Conservation (phyloP, 1,284 basidiomycete genomes). For the Xerocomus nothofagi region DNA sequence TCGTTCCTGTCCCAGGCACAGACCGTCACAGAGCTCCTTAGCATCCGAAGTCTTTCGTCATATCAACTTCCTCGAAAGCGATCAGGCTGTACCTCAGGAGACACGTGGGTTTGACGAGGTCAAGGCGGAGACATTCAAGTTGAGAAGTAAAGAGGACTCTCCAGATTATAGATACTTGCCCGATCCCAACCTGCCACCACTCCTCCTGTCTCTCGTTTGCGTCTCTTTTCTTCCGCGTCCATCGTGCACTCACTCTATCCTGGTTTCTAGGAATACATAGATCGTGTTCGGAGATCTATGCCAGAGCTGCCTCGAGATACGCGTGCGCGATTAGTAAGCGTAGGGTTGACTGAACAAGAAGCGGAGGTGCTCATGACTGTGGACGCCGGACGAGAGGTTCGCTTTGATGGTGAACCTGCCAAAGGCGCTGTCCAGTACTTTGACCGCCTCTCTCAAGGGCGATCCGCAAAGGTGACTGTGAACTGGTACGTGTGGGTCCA, state of each 20-base stretch:
- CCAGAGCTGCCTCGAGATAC: constrained; percentile 80
- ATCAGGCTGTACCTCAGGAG: constrained; percentile 68
- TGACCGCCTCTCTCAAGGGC: constrained; percentile 57
- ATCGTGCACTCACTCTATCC: background rate
- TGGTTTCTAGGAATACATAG: constrained; percentile 56
- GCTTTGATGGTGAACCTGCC: constrained; percentile 57
- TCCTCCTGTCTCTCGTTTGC: constrained; percentile 63
- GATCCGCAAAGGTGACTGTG: constrained; percentile 69
- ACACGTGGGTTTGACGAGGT: constrained; percentile 91
- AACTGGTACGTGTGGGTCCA: constrained; percentile 69
- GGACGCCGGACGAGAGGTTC: constrained; percentile 62
- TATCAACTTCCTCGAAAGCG: constrained; percentile 55
- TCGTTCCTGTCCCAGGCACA: background rate
- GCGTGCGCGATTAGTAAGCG: constrained; percentile 53
- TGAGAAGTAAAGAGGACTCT: constrained; percentile 91
- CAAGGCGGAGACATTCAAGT: constrained; percentile 74
- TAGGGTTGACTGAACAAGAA: constrained; percentile 63
- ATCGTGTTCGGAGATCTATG: constrained; percentile 53
- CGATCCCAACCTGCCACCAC: constrained; percentile 87
- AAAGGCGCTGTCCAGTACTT: constrained; percentile 70
- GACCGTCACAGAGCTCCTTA: constrained; percentile 21
- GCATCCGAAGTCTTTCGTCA: constrained; percentile 75
- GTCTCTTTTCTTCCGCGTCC: background rate
- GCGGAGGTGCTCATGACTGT: constrained; percentile 76
- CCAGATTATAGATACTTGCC: constrained; percentile 99